These are phyloP conservation scores for Candida morakotiae DNA, from an alignment of 805 yeast genomes.

Conservation along the genomic window DNA sequence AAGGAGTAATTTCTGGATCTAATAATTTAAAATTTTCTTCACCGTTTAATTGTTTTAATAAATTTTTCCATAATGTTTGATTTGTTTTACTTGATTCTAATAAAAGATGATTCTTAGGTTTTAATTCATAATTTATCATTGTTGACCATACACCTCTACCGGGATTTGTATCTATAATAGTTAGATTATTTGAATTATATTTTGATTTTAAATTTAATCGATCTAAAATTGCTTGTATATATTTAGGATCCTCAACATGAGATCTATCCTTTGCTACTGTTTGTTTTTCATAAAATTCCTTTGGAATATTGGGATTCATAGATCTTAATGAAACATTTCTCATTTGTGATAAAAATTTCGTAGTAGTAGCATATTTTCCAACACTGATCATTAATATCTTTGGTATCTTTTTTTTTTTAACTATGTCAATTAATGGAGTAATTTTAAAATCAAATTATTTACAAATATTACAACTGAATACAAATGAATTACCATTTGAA, in stretches of 20 bases:
- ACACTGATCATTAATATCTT: neutral
- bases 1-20: conserved; percentile 46
- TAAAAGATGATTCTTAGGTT: conserved; percentile 62
- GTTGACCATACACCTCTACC: conserved; percentile 60
- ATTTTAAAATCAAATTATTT: conserved; percentile 13
- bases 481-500: conserved; percentile 14
- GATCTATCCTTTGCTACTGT: conserved; percentile 1
- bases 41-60: conserved; percentile 20
- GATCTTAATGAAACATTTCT: neutral
- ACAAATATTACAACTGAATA: conserved; percentile 2
- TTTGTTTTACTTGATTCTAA: conserved; percentile 47
- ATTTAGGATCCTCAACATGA: neutral
- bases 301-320: neutral
- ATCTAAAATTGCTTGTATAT: conserved; percentile 34
- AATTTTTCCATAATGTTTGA: conserved; percentile 23
- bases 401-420: neutral
- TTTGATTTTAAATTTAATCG: conserved; percentile 39
- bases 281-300: conserved; percentile 1
- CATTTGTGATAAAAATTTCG: neutral
- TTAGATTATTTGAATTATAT: conserved; percentile 34
- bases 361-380: neutral
- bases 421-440: conserved; percentile 28
- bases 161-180: conserved; percentile 57
- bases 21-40: conserved; percentile 29
- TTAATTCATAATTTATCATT: conserved; percentile 53